Base-by-base conservation (phyloP, 805 yeast genomes). In the Kockiozyma suomiensis region DNA sequence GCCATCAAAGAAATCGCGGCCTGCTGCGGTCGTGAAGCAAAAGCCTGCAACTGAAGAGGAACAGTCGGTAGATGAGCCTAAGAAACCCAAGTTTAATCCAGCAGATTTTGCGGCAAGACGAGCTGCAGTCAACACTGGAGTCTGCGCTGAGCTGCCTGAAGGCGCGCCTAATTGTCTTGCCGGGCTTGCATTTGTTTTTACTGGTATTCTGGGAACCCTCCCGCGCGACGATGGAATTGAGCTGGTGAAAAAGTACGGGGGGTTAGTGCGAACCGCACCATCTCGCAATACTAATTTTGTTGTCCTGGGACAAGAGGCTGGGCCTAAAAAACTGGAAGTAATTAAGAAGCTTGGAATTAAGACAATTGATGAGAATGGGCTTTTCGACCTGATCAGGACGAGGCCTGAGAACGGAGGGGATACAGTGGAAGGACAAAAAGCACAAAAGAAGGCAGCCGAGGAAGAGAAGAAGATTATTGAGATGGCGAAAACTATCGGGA, bases 391-490 rank as follows among this genome's bases (percentile, higher is more conserved):
- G 64, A 78, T 94, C 48, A 69, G 78, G 23, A 81, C 84, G 5
- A 88, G 93, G 94, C 98, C 99, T 0, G 86, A 85, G 1, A 91
- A 87, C 65, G 99, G 99, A 28, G 98, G 98, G 0, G 82, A 81
- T 46, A 89, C 96, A n/a, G 87, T 76, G 15, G 83, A 78, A 2
- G 98, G 97, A 0, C 81, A 81, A 59, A 84, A 83, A 65, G 94
- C 94, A 1, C 78, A 85, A 61, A 78, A 77, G 47, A 90, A 90
- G 74, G 79, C 85, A 61, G 84, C 82, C 62, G 84, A 81, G 58
- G 94, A 90, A 68, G 91, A 87, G 68, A 76, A 75, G 35, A 85
- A 83, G 59, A 85, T 85, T 0, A 74, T 76, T 55, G 78, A 75
- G 59, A 73, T 78, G 74, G 78, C 75, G 15, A 72, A 74, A 59